Evolutionary conservation across 352 stramenopile genomes (phyloP).

Genomic region (Phytophthora sp.): DNA sequence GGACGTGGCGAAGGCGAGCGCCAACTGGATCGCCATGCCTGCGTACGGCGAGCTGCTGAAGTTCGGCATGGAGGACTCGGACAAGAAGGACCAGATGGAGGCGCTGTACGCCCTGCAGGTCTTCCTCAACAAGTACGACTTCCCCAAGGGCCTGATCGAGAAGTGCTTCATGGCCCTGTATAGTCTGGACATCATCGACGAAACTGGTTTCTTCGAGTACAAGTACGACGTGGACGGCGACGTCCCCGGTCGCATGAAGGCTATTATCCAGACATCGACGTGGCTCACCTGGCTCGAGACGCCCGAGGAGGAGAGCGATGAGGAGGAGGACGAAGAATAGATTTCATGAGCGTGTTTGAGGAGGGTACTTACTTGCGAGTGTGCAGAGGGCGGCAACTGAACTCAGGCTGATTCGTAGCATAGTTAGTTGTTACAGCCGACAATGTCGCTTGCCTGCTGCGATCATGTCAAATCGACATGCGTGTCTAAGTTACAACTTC

Average conservation of each 20-base stretch:
- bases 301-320: slow-evolving; percentile 69
- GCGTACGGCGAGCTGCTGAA: slow-evolving; percentile 73
- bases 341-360: slow-evolving; percentile 39
- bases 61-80: slow-evolving; percentile 49
- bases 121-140: slow-evolving; percentile 76
- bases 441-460: slow-evolving; percentile 8
- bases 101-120: slow-evolving; percentile 80
- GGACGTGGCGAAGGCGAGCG: slow-evolving; percentile 74
- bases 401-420: slow-evolving; percentile 15
- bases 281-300: slow-evolving; percentile 88
- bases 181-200: slow-evolving; percentile 81
- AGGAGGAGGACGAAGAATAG: slow-evolving; percentile 85
- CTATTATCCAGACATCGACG: slow-evolving; percentile 80
- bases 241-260: slow-evolving; percentile 79
- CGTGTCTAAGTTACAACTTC: slow-evolving; percentile 38
- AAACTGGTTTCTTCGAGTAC: slow-evolving; percentile 86
- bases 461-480: slow-evolving; percentile 10
- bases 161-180: slow-evolving; percentile 90
- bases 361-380: slow-evolving; percentile 16
- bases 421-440: slow-evolving; percentile 10
- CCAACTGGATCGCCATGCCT: slow-evolving; percentile 78
- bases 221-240: slow-evolving; percentile 86
- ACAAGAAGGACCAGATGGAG: slow-evolving; percentile 72
- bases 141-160: slow-evolving; percentile 80
- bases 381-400: slow-evolving; percentile 2